Evolutionary conservation across 2,329 filamentous ascomycete species (phyloP).

Genomic region (Sporothrix brasiliensis): DNA sequence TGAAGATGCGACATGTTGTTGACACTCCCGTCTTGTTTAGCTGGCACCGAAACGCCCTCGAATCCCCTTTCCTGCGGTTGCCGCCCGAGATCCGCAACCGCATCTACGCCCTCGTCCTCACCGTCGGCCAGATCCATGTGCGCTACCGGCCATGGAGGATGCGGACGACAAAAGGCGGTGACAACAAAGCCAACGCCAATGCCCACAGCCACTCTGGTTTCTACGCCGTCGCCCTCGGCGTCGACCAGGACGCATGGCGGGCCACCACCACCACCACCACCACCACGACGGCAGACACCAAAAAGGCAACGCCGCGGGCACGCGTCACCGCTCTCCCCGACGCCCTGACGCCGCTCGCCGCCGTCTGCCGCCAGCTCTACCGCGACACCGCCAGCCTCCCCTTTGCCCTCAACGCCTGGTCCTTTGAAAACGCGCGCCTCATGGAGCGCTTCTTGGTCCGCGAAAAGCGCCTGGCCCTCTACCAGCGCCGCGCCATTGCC

Average conservation of each 20-base stretch:
- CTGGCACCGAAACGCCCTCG: constrained; percentile 39
- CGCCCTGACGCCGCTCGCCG: constrained; percentile 42
- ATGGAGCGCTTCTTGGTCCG: constrained; percentile 45
- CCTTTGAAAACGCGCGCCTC: constrained; percentile 40
- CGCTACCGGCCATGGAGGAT: constrained; percentile 41
- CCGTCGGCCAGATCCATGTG: constrained; percentile 44
- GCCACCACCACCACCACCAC: neutral
- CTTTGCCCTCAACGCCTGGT: constrained; percentile 44
- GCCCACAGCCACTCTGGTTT: constrained; percentile 37
- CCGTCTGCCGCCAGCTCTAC: constrained; percentile 46
- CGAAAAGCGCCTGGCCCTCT: constrained; percentile 40
- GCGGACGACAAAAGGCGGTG: constrained; percentile 13
- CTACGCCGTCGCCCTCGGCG: constrained; percentile 40
- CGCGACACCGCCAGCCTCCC: constrained; percentile 44
- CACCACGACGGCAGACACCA: neutral
- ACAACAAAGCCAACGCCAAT: neutral
- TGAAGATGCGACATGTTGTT: neutral
- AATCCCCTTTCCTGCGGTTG: constrained; percentile 42
- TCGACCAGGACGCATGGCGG: constrained; percentile 41
- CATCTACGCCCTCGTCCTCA: constrained; percentile 43
- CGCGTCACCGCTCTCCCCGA: constrained; percentile 12
- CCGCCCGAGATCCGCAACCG: constrained; percentile 44
- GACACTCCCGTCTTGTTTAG: constrained; percentile 32
- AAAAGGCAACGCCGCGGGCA: neutral
- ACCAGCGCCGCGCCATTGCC: constrained; percentile 42